Conservation (phyloP, 371 early-diverging fungal species). For the Sporodiniella umbellata region DNA sequence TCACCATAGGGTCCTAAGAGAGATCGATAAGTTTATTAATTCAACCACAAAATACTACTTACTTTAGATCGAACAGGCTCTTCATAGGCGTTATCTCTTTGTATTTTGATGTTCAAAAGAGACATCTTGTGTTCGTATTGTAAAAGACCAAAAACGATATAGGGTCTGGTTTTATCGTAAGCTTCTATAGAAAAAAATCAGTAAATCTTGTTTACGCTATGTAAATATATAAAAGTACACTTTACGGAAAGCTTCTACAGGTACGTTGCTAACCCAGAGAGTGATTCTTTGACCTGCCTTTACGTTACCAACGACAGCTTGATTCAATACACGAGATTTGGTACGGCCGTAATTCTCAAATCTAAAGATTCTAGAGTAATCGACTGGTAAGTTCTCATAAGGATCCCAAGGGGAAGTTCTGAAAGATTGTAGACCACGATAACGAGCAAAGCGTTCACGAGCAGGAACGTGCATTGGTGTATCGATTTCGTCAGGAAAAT, state of each 20-base stretch:
- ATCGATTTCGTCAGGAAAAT: constrained; percentile 97
- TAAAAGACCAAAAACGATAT: constrained; percentile 79
- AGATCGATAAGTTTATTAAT: constrained; percentile 15
- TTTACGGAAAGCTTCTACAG: constrained; percentile 57
- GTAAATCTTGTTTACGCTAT: neutral
- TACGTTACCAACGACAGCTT: constrained; percentile 53
- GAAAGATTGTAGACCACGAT: constrained; percentile 92
- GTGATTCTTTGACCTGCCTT: constrained; percentile 65
- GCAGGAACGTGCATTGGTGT: constrained; percentile 86
- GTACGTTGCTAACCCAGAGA: constrained; percentile 69
- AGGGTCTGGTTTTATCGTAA: constrained; percentile 56
- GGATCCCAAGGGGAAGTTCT: constrained; percentile 96
- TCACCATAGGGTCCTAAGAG: constrained; percentile 75
- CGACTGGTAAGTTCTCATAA: constrained; percentile 93
- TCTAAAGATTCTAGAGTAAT: constrained; percentile 93
- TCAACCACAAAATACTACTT: neutral
- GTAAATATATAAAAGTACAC: neutral
- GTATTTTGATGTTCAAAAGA: constrained; percentile 75
- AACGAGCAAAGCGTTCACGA: constrained; percentile 82
- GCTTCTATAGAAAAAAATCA: constrained; percentile 27
- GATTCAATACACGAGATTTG: constrained; percentile 64
- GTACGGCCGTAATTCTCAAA: constrained; percentile 85
- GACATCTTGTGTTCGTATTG: constrained; percentile 95
- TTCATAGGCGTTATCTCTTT: constrained; percentile 68
- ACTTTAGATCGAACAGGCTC: constrained; percentile 73